Conservation (phyloP, 306 rosid species). For the Hippophae rhamnoides region DNA sequence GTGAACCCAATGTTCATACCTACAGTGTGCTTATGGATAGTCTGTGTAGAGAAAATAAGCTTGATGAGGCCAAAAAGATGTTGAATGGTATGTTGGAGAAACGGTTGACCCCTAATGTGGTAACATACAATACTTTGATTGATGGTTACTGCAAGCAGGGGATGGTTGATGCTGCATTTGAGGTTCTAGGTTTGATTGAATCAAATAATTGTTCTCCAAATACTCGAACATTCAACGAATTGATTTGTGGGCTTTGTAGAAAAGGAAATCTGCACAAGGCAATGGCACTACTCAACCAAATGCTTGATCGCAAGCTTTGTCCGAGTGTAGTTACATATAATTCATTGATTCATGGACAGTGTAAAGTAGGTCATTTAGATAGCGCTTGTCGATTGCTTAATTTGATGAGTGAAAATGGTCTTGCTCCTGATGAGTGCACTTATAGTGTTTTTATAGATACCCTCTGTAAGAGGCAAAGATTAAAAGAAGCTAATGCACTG, state of each 20-base stretch:
- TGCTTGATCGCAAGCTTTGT: slow-evolving; percentile 44
- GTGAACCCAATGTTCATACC: slow-evolving; percentile 62
- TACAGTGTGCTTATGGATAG: slow-evolving; percentile 53
- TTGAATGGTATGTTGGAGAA: slow-evolving; percentile 50
- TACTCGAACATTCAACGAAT: slow-evolving; percentile 57
- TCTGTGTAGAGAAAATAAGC: slow-evolving; percentile 45
- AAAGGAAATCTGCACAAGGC: slow-evolving; percentile 62
- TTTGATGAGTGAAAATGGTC: slow-evolving; percentile 59
- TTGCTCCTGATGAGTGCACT: slow-evolving; percentile 60
- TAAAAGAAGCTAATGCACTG: slow-evolving; percentile 44
- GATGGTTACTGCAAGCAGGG: slow-evolving; percentile 61
- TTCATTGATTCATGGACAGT: slow-evolving; percentile 63
- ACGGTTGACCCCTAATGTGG: slow-evolving; percentile 44
- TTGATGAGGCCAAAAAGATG: slow-evolving; percentile 42
- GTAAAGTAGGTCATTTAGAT: slow-evolving; percentile 49
- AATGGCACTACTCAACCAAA: slow-evolving; percentile 54
- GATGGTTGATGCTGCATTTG: slow-evolving; percentile 43
- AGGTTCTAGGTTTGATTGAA: slow-evolving; percentile 55
- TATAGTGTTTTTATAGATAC: slow-evolving; percentile 39
- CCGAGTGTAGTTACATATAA: slow-evolving; percentile 60
- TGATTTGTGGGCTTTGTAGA: slow-evolving; percentile 63
- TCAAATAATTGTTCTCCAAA: slow-evolving; percentile 44
- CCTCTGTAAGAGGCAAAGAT: slow-evolving; percentile 53
- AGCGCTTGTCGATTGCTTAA: slow-evolving; percentile 55
- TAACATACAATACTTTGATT: slow-evolving; percentile 64